Conservation (phyloP, 75 land plant genomes). For the Isoetes taiwanensis region DNA sequence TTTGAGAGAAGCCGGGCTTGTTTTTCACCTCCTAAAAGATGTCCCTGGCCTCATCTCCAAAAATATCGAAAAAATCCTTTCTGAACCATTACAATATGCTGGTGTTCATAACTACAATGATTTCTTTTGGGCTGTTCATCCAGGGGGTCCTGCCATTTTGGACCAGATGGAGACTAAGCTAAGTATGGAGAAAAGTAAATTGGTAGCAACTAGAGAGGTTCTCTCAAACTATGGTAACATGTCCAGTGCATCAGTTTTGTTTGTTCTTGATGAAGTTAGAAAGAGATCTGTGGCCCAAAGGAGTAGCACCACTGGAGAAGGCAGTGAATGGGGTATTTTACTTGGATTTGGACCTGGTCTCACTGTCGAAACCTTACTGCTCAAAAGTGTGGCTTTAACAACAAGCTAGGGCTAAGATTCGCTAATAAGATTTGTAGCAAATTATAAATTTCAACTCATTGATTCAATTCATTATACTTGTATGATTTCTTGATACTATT, state of each 20-base stretch:
- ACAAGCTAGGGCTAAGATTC: no score
- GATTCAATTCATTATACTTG: no score
- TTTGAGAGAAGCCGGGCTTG: slow-evolving; percentile 28
- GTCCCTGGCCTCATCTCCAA: slow-evolving; percentile 46
- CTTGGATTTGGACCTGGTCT: slow-evolving; percentile 38
- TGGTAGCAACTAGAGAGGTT: neutral
- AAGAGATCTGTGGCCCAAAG: slow-evolving; percentile 8
- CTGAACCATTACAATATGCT: slow-evolving; percentile 2
- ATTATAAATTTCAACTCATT: no score
- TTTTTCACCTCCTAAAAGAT: slow-evolving; percentile 30
- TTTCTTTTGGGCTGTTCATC: slow-evolving; percentile 6
- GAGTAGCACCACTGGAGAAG: slow-evolving; percentile 19
- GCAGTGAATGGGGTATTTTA: slow-evolving; percentile 30
- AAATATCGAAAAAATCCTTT: slow-evolving; percentile 28
- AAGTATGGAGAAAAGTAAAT: neutral
- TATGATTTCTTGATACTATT: no score
- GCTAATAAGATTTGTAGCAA: no score
- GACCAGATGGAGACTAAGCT: neutral
- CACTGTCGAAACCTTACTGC: slow-evolving; percentile 27
- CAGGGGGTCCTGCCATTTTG: neutral
- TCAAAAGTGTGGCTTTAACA: no score
- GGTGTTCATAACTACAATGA: no score
- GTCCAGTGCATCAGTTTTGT: slow-evolving; percentile 25
- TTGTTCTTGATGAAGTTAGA: slow-evolving; percentile 34
- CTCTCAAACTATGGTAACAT: slow-evolving; percentile 5